Conservation (phyloP, 2,329 filamentous ascomycete genomes). For the Nannizziopsis arthrosporioides region DNA sequence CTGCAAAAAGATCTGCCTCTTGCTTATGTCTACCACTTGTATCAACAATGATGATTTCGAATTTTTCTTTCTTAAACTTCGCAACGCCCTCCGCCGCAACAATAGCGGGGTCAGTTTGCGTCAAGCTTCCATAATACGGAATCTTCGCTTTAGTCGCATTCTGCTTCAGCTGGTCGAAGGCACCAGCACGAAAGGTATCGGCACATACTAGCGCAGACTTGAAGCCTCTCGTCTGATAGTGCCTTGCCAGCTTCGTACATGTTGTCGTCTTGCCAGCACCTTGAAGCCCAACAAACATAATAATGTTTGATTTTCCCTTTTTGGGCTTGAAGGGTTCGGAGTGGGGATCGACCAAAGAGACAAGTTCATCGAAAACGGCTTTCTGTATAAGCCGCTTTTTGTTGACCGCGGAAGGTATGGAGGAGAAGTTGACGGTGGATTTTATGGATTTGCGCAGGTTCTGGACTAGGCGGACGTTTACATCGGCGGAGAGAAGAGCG, state of each 20-base stretch:
- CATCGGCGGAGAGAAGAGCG: constrained; percentile 89
- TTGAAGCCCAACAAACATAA: constrained; percentile 98
- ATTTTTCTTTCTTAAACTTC: constrained; percentile 97
- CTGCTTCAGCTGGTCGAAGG: constrained; percentile 96
- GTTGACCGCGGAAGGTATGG: constrained; percentile 80
- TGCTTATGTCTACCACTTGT: constrained; percentile 91
- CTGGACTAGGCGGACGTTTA: constrained; percentile 88
- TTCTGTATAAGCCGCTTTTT: constrained; percentile 99
- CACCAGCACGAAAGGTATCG: constrained; percentile 95
- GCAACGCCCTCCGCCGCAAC: constrained; percentile 94
- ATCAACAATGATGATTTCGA: constrained; percentile 97
- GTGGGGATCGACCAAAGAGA: constrained; percentile 89
- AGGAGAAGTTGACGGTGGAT: constrained; percentile 82
- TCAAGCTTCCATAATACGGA: constrained; percentile 92
- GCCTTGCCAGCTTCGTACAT: constrained; percentile 89
- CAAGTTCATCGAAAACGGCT: constrained; percentile 91
- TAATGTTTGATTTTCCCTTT: constrained; percentile 90
- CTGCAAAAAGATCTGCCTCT: constrained; percentile 86
- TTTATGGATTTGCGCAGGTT: constrained; percentile 89
- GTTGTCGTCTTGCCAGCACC: constrained; percentile 97
- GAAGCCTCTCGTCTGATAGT: constrained; percentile 90
- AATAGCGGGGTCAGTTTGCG: constrained; percentile 86
- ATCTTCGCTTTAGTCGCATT: constrained; percentile 99
- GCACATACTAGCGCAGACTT: constrained; percentile 89
- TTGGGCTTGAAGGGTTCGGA: constrained; percentile 92